These are phyloP conservation scores for Phaseolus lunatus DNA, from an alignment of 306 rosid genomes.

Conservation along the genomic window DNA sequence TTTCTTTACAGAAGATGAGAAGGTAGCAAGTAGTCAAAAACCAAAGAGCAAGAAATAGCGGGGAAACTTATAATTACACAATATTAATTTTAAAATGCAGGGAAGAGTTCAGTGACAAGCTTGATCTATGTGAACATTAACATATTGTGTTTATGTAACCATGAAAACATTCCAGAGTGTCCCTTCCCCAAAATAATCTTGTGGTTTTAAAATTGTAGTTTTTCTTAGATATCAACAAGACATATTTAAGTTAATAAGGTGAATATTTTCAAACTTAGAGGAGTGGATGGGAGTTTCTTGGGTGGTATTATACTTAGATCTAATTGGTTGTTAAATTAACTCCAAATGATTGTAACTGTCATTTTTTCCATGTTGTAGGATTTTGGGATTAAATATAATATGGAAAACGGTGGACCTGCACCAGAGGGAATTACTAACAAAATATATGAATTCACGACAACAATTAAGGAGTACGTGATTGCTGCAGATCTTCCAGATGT, in stretches of 20 bases:
- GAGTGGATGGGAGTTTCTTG: slow-evolving; percentile 18
- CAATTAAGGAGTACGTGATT: slow-evolving; percentile 83
- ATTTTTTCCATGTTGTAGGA: slow-evolving; percentile 69
- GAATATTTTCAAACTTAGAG: slow-evolving; percentile 33
- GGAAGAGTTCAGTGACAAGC: slow-evolving; percentile 6
- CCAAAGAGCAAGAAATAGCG: slow-evolving; percentile 9
- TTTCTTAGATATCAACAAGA: slow-evolving; percentile 25
- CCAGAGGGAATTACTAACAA: slow-evolving; percentile 92
- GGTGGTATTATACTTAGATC: slow-evolving; percentile 2
- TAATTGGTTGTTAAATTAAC: slow-evolving; percentile 8
- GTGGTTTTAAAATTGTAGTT: slow-evolving; percentile 28
- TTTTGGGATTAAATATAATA: slow-evolving; percentile 96
- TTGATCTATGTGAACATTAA: slow-evolving; percentile 23
- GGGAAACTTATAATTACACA: slow-evolving; percentile 5
- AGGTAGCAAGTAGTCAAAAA: slow-evolving; percentile 15
- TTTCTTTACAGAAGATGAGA: slow-evolving; percentile 15
- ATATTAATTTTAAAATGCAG: neutral
- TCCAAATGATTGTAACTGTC: slow-evolving; percentile 27
- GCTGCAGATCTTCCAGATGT: slow-evolving; percentile 90
- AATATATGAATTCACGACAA: slow-evolving; percentile 84
- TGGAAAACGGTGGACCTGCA: slow-evolving; percentile 99
- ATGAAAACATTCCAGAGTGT: neutral
- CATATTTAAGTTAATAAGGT: slow-evolving; percentile 10
- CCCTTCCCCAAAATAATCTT: slow-evolving; percentile 4
- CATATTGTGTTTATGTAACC: neutral